Conservation (phyloP, 148 eudicot species). For the Cornus controversa region DNA sequence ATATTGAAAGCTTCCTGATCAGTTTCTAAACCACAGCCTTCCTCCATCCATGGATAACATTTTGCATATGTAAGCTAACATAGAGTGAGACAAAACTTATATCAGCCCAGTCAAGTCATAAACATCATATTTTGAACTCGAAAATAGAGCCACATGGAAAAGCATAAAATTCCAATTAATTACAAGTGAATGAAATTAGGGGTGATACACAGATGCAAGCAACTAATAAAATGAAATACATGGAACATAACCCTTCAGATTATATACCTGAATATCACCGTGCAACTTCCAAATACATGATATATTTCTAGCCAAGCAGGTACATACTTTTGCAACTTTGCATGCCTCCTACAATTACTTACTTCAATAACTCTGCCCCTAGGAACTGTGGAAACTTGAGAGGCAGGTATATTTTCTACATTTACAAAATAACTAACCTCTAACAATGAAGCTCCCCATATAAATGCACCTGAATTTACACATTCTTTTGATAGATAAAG, state of each 20-base stretch:
- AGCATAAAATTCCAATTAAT: neutral
- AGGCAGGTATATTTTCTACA: neutral
- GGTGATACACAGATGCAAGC: constrained; percentile 1
- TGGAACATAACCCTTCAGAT: neutral
- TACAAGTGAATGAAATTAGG: neutral
- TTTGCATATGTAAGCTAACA: constrained; percentile 80
- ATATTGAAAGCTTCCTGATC: constrained; percentile 51
- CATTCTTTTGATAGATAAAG: constrained; percentile 85
- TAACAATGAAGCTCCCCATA: constrained; percentile 89
- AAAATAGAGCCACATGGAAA: constrained; percentile 8
- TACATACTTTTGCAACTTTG: constrained; percentile 43
- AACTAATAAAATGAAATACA: neutral
- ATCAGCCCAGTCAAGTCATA: neutral
- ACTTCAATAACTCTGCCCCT: neutral
- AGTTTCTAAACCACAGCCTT: constrained; percentile 25
- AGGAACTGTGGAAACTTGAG: neutral
- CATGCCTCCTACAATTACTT: constrained; percentile 78
- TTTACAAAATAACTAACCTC: constrained; percentile 51
- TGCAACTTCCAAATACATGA: constrained; percentile 88
- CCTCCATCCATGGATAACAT: constrained; percentile 86
- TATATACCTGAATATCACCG: constrained; percentile 84
- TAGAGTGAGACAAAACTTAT: constrained; percentile 9
- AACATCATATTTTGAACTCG: neutral
- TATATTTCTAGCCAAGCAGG: constrained; percentile 61
- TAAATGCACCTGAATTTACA: constrained; percentile 74